Evolutionary conservation across 345 rosid species (phyloP).

Genomic region (Eucalyptus tenuipes): DNA sequence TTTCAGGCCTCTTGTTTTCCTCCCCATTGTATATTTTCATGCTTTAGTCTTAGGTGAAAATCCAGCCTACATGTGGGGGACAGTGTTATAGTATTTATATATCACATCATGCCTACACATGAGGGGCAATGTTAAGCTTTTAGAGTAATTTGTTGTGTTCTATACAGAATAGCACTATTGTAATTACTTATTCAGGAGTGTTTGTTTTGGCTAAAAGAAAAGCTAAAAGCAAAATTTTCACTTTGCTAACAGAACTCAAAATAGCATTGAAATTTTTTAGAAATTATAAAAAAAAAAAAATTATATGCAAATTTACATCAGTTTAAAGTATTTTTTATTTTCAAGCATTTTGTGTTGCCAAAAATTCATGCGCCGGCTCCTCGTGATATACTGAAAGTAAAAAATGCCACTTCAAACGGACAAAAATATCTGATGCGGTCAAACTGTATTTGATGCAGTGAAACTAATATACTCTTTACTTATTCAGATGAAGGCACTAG

Average conservation of each 20-base stretch:
- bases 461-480: not conserved
- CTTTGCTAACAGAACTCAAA: not conserved
- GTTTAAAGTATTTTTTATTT: not conserved
- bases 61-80: not conserved
- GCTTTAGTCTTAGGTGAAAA: not conserved
- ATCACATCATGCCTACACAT: not conserved
- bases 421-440: not conserved
- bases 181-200: not conserved
- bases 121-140: not conserved
- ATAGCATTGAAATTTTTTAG: not conserved
- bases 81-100: not conserved
- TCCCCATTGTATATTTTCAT: not conserved
- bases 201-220: not conserved
- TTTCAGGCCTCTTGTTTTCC: not conserved
- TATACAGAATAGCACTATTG: not conserved
- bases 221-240: not conserved
- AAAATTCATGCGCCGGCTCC: not conserved
- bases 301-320: not conserved
- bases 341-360: not conserved
- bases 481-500: slow-evolving; percentile 61
- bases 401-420: not conserved
- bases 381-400: not conserved
- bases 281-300: not conserved
- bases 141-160: not conserved
- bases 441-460: not conserved